Conservation (phyloP, 1,284 basidiomycete genomes). For the Apiotrichum gamsii region DNA sequence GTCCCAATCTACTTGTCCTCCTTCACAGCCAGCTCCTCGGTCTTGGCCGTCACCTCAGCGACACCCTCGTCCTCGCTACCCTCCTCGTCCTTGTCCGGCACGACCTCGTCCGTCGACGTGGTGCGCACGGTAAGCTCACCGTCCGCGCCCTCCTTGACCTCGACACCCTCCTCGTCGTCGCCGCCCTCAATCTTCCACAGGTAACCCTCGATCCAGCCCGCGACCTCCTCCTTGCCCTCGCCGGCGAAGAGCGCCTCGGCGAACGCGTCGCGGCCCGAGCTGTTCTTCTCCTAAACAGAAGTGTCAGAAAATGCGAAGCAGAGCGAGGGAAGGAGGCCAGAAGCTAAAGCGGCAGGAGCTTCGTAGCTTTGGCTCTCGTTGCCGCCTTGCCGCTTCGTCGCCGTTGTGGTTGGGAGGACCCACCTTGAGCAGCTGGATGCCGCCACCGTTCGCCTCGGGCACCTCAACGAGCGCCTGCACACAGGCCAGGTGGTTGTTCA, state of each 20-base stretch:
- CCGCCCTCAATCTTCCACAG: conserved; percentile 37
- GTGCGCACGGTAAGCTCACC: too few species aligned
- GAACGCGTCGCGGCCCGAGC: conserved; percentile 41
- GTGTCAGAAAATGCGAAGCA: neutral
- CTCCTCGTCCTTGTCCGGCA: too few species aligned
- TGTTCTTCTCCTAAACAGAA: conserved; percentile 42
- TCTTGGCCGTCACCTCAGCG: too few species aligned
- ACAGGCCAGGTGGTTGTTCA: conserved; percentile 67
- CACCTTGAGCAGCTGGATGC: conserved; percentile 41
- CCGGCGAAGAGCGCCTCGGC: conserved; percentile 43
- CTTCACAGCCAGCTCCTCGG: too few species aligned
- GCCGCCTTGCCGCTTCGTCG: too few species aligned
- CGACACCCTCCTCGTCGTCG: conserved; percentile 22
- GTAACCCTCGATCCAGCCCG: conserved; percentile 48
- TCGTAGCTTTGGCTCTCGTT: too few species aligned
- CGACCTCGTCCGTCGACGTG: too few species aligned
- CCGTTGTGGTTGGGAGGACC: conserved; percentile 6
- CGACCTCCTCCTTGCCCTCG: conserved; percentile 47
- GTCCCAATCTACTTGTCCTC: too few species aligned
- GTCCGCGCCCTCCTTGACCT: too few species aligned
- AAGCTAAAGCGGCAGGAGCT: too few species aligned
- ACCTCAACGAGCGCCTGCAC: conserved; percentile 59
- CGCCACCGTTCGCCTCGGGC: conserved; percentile 43
- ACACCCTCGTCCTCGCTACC: too few species aligned
- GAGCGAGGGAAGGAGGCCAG: neutral